These are phyloP conservation scores for Aspergillus avenaceus DNA, from an alignment of 495 filamentous ascomycete species.

Conservation along the genomic window DNA sequence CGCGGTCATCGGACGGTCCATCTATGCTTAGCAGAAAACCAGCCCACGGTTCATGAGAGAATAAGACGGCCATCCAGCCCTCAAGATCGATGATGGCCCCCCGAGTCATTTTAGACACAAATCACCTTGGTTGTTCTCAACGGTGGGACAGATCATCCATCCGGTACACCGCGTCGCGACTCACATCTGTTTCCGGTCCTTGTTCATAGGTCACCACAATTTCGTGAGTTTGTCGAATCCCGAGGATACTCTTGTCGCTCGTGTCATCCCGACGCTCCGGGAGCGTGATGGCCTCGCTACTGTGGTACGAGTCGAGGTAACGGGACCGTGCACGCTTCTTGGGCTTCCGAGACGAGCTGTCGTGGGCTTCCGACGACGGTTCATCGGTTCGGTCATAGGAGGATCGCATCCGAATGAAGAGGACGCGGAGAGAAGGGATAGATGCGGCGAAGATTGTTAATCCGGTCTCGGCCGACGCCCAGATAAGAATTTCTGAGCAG, in stretches of 20 bases:
- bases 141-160: too few relatives aligned
- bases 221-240: background rate
- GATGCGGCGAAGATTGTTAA: conserved; percentile 22
- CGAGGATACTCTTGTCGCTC: background rate
- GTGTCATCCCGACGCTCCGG: background rate
- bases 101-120: too few relatives aligned
- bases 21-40: too few relatives aligned
- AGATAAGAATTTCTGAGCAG: conserved; percentile 16
- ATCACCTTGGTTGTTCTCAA: too few relatives aligned
- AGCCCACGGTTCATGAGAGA: too few relatives aligned
- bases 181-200: too few relatives aligned
- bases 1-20: too few relatives aligned
- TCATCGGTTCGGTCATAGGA: conserved; percentile 5
- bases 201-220: background rate
- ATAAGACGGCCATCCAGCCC: too few relatives aligned
- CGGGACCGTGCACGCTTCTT: background rate
- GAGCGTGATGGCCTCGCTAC: background rate
- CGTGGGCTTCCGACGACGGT: background rate
- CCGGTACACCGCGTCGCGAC: too few relatives aligned
- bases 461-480: conserved; percentile 22
- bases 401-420: conserved; percentile 14
- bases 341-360: background rate
- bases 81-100: too few relatives aligned
- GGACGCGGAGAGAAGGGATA: conserved; percentile 17
- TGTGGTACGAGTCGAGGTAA: background rate